Percentiles rank a stretch among this genome's conserved stretches.
Evolutionary conservation across 2,329 filamentous ascomycete genomes (phyloP).

Genomic region (Pezicula rhizophila): DNA sequence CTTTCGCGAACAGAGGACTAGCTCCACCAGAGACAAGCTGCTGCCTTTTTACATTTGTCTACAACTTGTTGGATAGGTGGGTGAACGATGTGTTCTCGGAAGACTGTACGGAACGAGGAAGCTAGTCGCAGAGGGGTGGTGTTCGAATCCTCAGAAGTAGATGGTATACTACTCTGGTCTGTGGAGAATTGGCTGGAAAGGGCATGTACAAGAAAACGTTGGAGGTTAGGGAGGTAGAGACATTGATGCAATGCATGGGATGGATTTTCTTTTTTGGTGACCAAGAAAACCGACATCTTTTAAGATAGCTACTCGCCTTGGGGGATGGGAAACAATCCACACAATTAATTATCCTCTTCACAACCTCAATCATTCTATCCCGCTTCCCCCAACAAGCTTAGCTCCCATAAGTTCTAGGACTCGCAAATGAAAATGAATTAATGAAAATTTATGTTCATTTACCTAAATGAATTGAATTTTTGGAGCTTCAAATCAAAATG

Average conservation of each 20-base stretch:
- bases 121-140: neutral
- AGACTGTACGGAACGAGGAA: neutral
- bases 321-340: no score
- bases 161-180: neutral
- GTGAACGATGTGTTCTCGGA: neutral
- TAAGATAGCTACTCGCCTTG: no score
- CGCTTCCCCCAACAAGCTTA: no score
- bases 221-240: neutral
- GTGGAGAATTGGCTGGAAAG: neutral
- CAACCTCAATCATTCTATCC: no score
- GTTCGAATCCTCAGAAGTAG: neutral
- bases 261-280: neutral
- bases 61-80: neutral
- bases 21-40: neutral
- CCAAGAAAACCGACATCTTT: no score
- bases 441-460: no score
- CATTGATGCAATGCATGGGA: neutral
- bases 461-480: no score
- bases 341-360: no score
- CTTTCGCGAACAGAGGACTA: neutral
- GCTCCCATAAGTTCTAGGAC: no score
- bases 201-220: neutral
- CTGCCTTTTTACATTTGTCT: neutral
- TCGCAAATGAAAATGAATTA: no score
- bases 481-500: no score